phyloP scores from a whole-genome alignment of 2,329 filamentous ascomycete species.

The Colletotrichum zoysiae region DNA sequence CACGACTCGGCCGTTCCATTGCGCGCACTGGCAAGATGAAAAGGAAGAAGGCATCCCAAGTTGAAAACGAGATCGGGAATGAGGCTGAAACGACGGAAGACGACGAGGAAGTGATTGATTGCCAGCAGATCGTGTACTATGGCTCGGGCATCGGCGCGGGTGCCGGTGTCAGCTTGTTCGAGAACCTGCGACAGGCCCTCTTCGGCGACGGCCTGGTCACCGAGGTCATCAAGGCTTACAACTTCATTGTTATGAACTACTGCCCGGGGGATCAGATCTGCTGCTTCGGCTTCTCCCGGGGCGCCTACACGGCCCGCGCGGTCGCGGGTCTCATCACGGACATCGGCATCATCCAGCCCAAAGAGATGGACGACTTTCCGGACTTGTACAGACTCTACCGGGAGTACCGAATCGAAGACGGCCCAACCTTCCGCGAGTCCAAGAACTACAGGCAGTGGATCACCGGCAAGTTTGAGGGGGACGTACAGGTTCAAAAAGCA shows the following conservation, averaged over 20 bases:
- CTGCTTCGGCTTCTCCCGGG: conserved; percentile 55
- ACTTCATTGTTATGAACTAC: conserved; percentile 55
- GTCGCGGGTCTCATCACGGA: conserved; percentile 53
- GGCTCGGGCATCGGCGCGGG: conserved; percentile 11
- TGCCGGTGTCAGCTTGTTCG: background rate
- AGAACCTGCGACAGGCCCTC: background rate
- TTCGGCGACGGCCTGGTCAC: conserved; percentile 21
- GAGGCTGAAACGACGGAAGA: too few relatives aligned
- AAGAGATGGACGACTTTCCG: conserved; percentile 16
- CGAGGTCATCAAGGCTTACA: conserved; percentile 51
- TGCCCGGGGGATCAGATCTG: conserved; percentile 52
- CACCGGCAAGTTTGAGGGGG: background rate
- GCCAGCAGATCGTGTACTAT: conserved; percentile 15
- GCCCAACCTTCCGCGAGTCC: conserved; percentile 16
- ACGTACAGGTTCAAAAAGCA: background rate
- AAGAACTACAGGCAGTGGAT: conserved; percentile 9
- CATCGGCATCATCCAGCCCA: conserved; percentile 43
- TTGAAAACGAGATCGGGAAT: too few relatives aligned
- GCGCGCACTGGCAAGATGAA: background rate
- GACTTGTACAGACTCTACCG: background rate
- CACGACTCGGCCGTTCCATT: conserved; percentile 15
- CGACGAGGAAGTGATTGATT: background rate
- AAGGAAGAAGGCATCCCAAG: background rate
- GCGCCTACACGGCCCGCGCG: conserved; percentile 56
- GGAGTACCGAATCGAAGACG: background rate